These are phyloP conservation scores for Pachyrhizus erosus DNA, from an alignment of 306 rosid species.

Conservation along the genomic window DNA sequence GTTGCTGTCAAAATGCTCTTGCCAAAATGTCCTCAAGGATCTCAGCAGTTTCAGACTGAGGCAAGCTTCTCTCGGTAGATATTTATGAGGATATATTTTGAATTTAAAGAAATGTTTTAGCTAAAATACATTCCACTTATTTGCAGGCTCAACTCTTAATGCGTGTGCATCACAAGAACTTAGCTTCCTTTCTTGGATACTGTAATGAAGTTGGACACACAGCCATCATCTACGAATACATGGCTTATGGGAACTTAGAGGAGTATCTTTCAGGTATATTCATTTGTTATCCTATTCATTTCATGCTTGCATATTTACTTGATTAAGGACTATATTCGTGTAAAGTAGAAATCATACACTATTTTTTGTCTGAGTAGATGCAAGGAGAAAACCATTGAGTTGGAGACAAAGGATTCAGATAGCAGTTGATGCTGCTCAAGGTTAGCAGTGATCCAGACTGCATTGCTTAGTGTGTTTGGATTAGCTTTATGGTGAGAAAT, in stretches of 20 bases:
- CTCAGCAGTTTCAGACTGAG: conserved; percentile 62
- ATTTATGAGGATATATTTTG: conserved; percentile 3
- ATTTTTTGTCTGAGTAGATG: conserved; percentile 21
- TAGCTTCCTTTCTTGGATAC: conserved; percentile 57
- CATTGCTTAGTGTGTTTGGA: no score
- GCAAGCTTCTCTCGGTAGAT: conserved; percentile 26
- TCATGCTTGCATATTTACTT: neutral
- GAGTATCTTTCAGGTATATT: conserved; percentile 41
- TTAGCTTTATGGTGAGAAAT: no score
- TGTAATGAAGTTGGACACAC: conserved; percentile 36
- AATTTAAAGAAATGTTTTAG: neutral
- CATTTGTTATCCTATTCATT: neutral
- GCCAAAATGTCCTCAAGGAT: conserved; percentile 44
- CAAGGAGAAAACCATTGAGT: conserved; percentile 32
- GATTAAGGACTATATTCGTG: neutral
- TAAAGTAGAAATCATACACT: neutral
- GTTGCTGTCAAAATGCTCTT: conserved; percentile 71
- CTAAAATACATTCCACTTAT: neutral
- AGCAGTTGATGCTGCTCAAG: conserved; percentile 49
- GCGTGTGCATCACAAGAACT: conserved; percentile 62
- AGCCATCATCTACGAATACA: conserved; percentile 43
- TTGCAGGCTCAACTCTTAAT: conserved; percentile 57
- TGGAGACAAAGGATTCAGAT: conserved; percentile 46
- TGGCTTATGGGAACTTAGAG: conserved; percentile 41
- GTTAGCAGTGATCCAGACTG: conserved; percentile 22